Evolutionary conservation across 2,329 filamentous ascomycete species (phyloP).

Genomic region (Fusarium tanahbumbuense): DNA sequence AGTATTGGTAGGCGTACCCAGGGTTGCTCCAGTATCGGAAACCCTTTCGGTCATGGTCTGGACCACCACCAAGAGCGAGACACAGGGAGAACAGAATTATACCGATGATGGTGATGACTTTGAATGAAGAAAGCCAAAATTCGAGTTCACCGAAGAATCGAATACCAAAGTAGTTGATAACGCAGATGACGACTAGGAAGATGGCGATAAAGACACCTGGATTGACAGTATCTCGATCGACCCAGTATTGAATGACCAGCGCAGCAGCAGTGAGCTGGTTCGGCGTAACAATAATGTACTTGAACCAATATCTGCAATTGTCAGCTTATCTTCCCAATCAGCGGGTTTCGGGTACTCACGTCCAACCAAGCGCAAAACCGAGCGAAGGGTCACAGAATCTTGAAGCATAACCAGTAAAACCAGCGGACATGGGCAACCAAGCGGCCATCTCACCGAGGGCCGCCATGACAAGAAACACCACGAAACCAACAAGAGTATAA

Average conservation of each 20-base stretch:
- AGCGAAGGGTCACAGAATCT: constrained; percentile 84
- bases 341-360: constrained; percentile 57
- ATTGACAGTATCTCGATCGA: constrained; percentile 72
- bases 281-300: constrained; percentile 88
- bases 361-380: constrained; percentile 82
- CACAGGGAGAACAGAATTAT: constrained; percentile 74
- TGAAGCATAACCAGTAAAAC: constrained; percentile 84
- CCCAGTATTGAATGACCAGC: constrained; percentile 83
- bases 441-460: constrained; percentile 86
- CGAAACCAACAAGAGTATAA: constrained; percentile 74
- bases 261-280: constrained; percentile 87
- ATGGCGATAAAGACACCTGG: constrained; percentile 83
- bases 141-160: constrained; percentile 74
- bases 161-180: constrained; percentile 77
- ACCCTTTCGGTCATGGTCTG: constrained; percentile 69
- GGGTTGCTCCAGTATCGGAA: constrained; percentile 75
- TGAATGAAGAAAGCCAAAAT: constrained; percentile 73
- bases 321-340: constrained; percentile 20
- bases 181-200: constrained; percentile 71
- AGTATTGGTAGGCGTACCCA: constrained; percentile 46
- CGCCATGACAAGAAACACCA: constrained; percentile 86
- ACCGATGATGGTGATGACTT: constrained; percentile 73
- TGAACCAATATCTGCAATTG: constrained; percentile 66
- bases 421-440: constrained; percentile 81
- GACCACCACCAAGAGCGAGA: constrained; percentile 73